Percentiles rank a stretch among this genome's conserved stretches.
Evolutionary conservation across 164 flowering plant species (phyloP).

Genomic region (Cinnamomum micranthum): DNA sequence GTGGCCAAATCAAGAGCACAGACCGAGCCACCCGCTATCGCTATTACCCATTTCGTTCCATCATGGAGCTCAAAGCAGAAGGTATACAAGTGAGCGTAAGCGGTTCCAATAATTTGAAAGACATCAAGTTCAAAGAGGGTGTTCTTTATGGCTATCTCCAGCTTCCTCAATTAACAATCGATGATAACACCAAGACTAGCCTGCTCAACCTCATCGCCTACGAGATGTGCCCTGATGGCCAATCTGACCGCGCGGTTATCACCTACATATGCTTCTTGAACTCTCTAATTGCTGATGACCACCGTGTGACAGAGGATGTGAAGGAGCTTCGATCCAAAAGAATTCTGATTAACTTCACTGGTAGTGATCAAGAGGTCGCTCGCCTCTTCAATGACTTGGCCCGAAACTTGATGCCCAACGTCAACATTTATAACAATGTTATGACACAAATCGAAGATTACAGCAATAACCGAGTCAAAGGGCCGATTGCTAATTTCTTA

Average conservation of each 20-base stretch:
- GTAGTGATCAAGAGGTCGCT: constrained; percentile 27
- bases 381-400: constrained; percentile 18
- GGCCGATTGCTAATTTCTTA: constrained; percentile 5
- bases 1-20: neutral
- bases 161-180: constrained; percentile 1
- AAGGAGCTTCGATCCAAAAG: neutral
- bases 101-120: neutral
- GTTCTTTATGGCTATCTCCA: neutral
- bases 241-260: neutral
- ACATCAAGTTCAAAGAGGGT: neutral
- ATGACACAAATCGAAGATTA: neutral
- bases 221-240: neutral
- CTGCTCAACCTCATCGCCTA: constrained; percentile 9
- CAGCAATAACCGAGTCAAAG: neutral
- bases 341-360: constrained; percentile 4
- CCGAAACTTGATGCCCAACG: constrained; percentile 11
- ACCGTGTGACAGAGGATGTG: neutral
- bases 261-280: constrained; percentile 18
- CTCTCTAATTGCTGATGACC: neutral
- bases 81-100: constrained; percentile 1
- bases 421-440: neutral
- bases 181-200: neutral
- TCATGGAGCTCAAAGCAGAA: constrained; percentile 3
- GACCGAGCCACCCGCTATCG: too few relatives aligned
- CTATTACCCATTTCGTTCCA: neutral